Conservation (phyloP, 768 basidiomycete genomes). For the Coprinellus aureogranulatus region DNA sequence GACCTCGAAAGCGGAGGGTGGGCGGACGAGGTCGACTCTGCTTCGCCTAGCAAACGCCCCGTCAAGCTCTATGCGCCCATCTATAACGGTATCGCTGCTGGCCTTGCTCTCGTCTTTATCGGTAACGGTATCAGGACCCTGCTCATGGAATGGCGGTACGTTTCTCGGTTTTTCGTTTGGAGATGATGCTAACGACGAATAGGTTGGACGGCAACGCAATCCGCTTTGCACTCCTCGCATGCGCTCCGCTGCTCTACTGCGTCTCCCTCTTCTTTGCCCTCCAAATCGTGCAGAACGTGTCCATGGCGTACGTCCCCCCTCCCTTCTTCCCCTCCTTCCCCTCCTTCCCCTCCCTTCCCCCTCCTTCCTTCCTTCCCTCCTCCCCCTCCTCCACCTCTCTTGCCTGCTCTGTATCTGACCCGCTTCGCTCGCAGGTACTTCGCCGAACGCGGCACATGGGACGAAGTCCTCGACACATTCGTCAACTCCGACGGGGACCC, state of each 20-base stretch:
- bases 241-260: slow-evolving; percentile 69
- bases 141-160: slow-evolving; percentile 53
- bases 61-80: slow-evolving; percentile 59
- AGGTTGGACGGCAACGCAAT: slow-evolving; percentile 53
- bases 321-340: background rate
- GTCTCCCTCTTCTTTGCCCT: slow-evolving; percentile 76
- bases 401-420: background rate
- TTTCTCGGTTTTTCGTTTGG: too few relatives aligned
- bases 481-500: slow-evolving; percentile 84
- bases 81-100: slow-evolving; percentile 64
- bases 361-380: background rate
- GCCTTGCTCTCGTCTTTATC: slow-evolving; percentile 61
- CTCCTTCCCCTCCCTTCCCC: background rate
- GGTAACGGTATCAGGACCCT: slow-evolving; percentile 63
- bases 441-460: slow-evolving; percentile 89
- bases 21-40: slow-evolving; percentile 2
- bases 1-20: slow-evolving; percentile 24
- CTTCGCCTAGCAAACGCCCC: slow-evolving; percentile 9
- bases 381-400: too few relatives aligned
- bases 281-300: slow-evolving; percentile 68
- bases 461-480: slow-evolving; percentile 73
- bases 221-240: slow-evolving; percentile 62
- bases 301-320: slow-evolving; percentile 42
- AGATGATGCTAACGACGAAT: too few relatives aligned
- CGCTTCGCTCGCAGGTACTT: slow-evolving; percentile 58